phyloP scores from a whole-genome alignment of 2,329 filamentous ascomycete genomes.

The Chaetomium olivaceum region DNA sequence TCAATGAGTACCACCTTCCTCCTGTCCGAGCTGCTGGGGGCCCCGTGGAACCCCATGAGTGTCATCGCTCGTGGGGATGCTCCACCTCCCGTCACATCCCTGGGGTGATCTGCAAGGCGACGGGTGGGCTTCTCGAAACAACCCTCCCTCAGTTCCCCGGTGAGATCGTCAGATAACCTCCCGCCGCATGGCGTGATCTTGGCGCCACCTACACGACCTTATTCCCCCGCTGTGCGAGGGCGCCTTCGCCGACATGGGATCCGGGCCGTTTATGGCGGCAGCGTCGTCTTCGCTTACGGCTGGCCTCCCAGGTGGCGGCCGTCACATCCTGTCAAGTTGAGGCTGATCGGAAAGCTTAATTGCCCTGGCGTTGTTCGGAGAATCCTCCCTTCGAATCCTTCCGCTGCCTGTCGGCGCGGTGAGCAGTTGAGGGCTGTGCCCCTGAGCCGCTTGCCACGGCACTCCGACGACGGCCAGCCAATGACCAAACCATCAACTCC shows the following conservation, averaged over 20 bases:
- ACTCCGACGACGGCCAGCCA: not conserved
- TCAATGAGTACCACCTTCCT: not conserved
- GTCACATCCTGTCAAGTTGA: not conserved
- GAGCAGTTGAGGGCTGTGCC: slow-evolving; percentile 11
- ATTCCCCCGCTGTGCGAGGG: not conserved
- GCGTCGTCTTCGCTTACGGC: not conserved
- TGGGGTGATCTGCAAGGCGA: not conserved
- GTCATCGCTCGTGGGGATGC: not conserved
- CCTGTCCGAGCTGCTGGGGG: not conserved
- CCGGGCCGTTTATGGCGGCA: slow-evolving; percentile 6
- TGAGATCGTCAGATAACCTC: slow-evolving; percentile 1
- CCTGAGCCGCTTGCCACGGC: not conserved
- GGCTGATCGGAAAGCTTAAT: slow-evolving; percentile 13
- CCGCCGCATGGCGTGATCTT: slow-evolving; percentile 4
- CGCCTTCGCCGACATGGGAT: slow-evolving; percentile 2
- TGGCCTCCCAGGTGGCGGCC: not conserved
- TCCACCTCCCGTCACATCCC: not conserved
- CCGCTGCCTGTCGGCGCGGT: not conserved
- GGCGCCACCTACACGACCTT: not conserved
- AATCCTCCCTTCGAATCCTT: not conserved
- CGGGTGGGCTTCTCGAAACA: not conserved
- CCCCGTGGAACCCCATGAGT: not conserved
- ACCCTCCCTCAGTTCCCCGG: not conserved
- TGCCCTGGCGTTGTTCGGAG: not conserved
- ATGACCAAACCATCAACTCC: not conserved